Evolutionary conservation across 139 green algal genomes (phyloP), one percentile per base, ranked within the genome.

Genomic region (Desmodesmus armatus): DNA sequence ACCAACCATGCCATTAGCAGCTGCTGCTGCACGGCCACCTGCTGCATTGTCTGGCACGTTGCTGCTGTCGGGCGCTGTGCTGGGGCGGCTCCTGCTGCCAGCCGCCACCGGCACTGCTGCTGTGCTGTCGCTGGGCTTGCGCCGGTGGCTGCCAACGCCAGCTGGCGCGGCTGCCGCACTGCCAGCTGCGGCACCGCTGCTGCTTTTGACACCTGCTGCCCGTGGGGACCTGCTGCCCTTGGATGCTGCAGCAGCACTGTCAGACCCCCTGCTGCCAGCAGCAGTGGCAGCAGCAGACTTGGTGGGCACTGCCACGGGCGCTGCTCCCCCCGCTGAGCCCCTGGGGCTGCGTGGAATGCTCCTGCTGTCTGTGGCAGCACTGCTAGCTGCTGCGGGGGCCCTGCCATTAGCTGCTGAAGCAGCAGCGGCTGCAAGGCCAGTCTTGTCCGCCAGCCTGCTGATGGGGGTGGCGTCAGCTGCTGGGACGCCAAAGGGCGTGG

Each of bases 211-310:
- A 11, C 39, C 35, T 58, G 23, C 25, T 63, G 43, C 70, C 37
- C 2, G 2, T 3, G 6, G 41, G 29, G 19, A 60, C 27, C 70
- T 78, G 69, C 25, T 33, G 25, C 25, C 39, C 27, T 29, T 33
- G 69, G 37, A 25, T 77, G 69, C 74, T 71, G 75, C 51, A 49
- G 53, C 75, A 82, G 5, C 6, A 31, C 63, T 72, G 63, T 72
- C 63, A 21, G 47, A 43, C 40, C 11, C 31, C 63, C 63, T 43
- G 63, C 21, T 55, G 7, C 47, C 47, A n/a, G n/a, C n/a, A n/a
- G n/a, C n/a, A 55, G 13, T 55, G 47, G 47, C 47, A 55, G 47
- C 47, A 55, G 47, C 47, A 55, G 9, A 33, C 33, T n/a, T 55
- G 47, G 13, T 69, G 15, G 11, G 60, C 60, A 29, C 5, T 33